Conservation (phyloP, 495 filamentous ascomycete species). For the Aspergillus campestris region DNA sequence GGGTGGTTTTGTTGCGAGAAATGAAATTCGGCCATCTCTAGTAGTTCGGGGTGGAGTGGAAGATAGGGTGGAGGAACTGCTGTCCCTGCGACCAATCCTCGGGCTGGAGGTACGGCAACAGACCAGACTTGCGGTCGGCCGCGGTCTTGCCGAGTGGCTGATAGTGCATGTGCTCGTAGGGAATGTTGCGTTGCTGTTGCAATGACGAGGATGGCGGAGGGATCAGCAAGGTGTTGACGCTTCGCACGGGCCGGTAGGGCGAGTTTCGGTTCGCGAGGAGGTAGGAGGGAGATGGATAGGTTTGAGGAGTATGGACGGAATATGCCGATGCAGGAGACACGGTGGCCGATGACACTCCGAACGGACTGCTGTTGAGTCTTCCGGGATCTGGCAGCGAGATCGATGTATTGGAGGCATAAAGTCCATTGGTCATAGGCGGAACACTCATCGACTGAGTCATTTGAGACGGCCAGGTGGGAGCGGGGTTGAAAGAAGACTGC, state of each 20-base stretch:
- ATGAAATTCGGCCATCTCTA: slow-evolving; percentile 13
- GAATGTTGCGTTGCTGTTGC: slow-evolving; percentile 55
- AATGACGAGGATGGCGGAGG: slow-evolving; percentile 77
- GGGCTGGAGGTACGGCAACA: slow-evolving; percentile 63
- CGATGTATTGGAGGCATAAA: slow-evolving; percentile 39
- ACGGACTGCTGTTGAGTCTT: slow-evolving; percentile 30
- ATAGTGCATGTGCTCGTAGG: slow-evolving; percentile 88
- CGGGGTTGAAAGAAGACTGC: slow-evolving; percentile 51
- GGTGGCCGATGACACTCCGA: slow-evolving; percentile 26
- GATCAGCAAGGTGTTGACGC: slow-evolving; percentile 80
- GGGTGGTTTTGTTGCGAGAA: slow-evolving; percentile 13
- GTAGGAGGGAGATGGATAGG: slow-evolving; percentile 53
- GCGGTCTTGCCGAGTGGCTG: slow-evolving; percentile 73
- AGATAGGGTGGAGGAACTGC: slow-evolving; percentile 21
- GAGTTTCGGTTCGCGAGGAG: slow-evolving; percentile 62
- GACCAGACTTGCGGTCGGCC: slow-evolving; percentile 69
- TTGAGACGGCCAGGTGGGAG: slow-evolving; percentile 38
- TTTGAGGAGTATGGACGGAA: slow-evolving; percentile 39
- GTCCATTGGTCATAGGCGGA: slow-evolving; percentile 23
- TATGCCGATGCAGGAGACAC: slow-evolving; percentile 38
- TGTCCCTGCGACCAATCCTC: slow-evolving; percentile 37
- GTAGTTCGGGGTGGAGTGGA: slow-evolving; percentile 36
- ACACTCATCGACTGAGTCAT: slow-evolving; percentile 38
- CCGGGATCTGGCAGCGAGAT: slow-evolving; percentile 42
- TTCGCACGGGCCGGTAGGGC: slow-evolving; percentile 84